Evolutionary conservation across 768 basidiomycete genomes (phyloP), one percentile per base, ranked within the genome.

Genomic region (Tulasnella calospora): DNA sequence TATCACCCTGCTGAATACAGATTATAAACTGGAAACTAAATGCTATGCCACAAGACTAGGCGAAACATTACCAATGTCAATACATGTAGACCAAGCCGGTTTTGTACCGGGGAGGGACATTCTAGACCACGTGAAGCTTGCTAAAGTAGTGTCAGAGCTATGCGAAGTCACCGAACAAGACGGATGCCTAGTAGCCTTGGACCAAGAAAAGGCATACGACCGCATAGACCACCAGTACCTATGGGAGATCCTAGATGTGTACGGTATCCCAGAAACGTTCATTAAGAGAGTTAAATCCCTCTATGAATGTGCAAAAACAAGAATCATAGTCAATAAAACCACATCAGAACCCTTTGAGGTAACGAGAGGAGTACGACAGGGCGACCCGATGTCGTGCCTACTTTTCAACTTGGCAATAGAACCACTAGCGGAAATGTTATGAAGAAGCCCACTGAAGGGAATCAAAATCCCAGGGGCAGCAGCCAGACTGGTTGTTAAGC

Each of bases 361-460:
- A 23, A 41, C 27, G 30, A 51, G 78, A 78, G 78, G 78, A 47
- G 76, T 79, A 7, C 9, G 61, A 57, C 76, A 79, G 57, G 78
- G 78, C 27, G 76, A 79, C 78, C 78, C 78, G 5, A 40, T 79
- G 38, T 79, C 78, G 8, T 79, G 78, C 78, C 33, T 79, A 8
- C 77, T 79, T 17, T 79, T 79, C 40, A n/a, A 73, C 71, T 12
- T 78, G 19, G 71, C 77, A 36, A 78, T 78, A 13, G 71, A 78
- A 74, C 77, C 73, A 10, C 55, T 79, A 17, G 75, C 73, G 4
- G 74, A 79, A 36, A 23, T 41, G 27, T 38, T 77, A 33, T 2
- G 67, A 21, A 21, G 61, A 15, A 71, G 67, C 9, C 3, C 27
- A 3, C 61, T 79, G 12, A 67, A 79, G 71, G 78, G 79, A 21